Percentiles rank a stretch among this genome's conserved stretches.
These are phyloP conservation scores for Umbellularia californica DNA, from an alignment of 164 flowering plant genomes.

Conservation along the genomic window DNA sequence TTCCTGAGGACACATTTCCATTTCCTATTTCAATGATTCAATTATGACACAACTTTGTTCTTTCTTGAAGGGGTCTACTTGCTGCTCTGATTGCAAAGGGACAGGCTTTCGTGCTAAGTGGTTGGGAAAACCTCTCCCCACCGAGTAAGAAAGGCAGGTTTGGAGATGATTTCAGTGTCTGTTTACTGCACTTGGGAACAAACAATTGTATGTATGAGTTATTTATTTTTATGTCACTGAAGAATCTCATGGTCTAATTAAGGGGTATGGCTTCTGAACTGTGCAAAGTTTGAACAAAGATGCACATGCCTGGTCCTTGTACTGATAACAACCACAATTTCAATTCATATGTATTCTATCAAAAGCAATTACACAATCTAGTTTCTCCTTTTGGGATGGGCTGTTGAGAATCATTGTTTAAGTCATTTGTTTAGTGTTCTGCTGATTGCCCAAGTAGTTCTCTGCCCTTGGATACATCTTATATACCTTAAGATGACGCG, in stretches of 20 bases:
- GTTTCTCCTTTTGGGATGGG: no score
- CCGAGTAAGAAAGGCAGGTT: no score
- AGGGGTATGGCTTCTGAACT: conserved; percentile 62
- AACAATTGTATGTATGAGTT: background rate
- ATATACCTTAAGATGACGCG: no score
- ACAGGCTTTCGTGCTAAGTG: conserved; percentile 97
- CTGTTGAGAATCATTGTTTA: no score
- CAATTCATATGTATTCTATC: no score
- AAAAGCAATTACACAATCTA: no score
- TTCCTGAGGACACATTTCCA: background rate
- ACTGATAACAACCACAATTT: no score
- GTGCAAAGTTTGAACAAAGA: no score
- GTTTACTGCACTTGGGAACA: background rate
- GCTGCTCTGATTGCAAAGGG: conserved; percentile 87
- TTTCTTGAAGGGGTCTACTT: conserved; percentile 57
- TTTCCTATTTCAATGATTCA: background rate
- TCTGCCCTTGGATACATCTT: no score
- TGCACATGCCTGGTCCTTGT: no score
- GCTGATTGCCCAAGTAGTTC: no score
- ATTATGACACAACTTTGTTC: background rate
- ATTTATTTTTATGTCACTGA: background rate
- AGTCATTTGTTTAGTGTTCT: no score
- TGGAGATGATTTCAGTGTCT: background rate
- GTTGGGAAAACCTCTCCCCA: conserved; percentile 62
- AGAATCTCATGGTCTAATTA: conserved; percentile 35